Evolutionary conservation across 1,139 yeast species (phyloP).

Genomic region (Pichia cactophila): DNA sequence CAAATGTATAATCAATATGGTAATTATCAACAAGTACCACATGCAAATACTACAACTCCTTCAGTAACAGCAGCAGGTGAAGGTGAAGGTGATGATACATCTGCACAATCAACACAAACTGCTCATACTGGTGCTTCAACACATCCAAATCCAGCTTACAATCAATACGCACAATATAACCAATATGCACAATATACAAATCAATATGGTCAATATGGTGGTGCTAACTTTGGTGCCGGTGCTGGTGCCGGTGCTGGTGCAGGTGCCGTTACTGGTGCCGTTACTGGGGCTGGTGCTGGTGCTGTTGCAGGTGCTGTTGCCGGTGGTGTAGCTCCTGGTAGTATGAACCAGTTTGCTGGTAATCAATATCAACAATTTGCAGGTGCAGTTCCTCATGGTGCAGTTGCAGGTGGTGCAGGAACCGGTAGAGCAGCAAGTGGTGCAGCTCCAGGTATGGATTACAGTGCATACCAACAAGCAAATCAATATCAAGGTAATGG

Average conservation of each 20-base stretch:
- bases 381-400: neutral
- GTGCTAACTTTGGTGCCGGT: neutral
- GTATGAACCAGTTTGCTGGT: constrained; percentile 3
- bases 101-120: constrained; percentile 5
- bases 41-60: neutral
- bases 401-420: neutral
- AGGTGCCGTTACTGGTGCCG: constrained; percentile 1
- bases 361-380: neutral
- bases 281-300: neutral
- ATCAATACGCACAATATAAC: constrained; percentile 5
- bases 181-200: constrained; percentile 2
- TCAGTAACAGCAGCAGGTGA: constrained; percentile 2
- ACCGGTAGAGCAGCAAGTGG: neutral
- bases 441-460: constrained; percentile 1
- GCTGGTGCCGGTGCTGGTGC: neutral
- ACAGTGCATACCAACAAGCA: constrained; percentile 1
- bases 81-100: neutral
- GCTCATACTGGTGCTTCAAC: constrained; percentile 9
- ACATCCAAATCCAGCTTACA: neutral
- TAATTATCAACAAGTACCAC: constrained; percentile 11
- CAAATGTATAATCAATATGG: constrained; percentile 24
- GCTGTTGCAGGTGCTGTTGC: neutral
- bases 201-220: constrained; percentile 5
- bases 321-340: constrained; percentile 1
- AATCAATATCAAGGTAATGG: constrained; percentile 8